Conservation (phyloP, 1,284 basidiomycete species). For the Fomitiporia mediterranea region DNA sequence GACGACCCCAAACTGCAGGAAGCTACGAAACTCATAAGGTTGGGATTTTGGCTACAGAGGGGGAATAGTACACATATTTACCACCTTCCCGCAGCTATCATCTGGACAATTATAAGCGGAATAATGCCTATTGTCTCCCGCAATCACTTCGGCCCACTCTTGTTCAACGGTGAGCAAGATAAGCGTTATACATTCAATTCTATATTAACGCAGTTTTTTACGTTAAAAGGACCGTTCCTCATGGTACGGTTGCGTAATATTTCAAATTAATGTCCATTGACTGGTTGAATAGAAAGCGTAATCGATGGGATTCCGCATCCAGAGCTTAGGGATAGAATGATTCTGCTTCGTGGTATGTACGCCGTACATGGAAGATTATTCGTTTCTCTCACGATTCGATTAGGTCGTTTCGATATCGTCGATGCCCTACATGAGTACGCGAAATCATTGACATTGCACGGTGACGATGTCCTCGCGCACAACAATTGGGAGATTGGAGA, state of each 20-base stretch:
- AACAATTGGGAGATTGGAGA: slow-evolving; percentile 86
- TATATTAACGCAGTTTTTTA: not conserved
- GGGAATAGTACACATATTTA: not conserved
- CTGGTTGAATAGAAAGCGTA: slow-evolving; percentile 60
- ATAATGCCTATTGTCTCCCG: slow-evolving; percentile 81
- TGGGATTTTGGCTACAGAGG: slow-evolving; percentile 26
- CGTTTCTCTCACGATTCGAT: not conserved
- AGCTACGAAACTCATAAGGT: slow-evolving; percentile 80
- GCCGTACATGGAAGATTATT: not conserved
- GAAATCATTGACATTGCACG: slow-evolving; percentile 67
- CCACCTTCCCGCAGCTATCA: slow-evolving; percentile 56
- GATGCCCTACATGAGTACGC: slow-evolving; percentile 73
- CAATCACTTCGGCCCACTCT: slow-evolving; percentile 80
- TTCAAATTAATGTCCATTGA: slow-evolving; percentile 4
- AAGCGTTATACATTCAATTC: not conserved
- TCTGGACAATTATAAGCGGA: slow-evolving; percentile 79
- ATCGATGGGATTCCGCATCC: slow-evolving; percentile 87
- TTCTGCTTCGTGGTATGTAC: slow-evolving; percentile 68
- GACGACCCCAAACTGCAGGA: slow-evolving; percentile 69
- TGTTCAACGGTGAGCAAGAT: slow-evolving; percentile 61
- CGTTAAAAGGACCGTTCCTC: slow-evolving; percentile 66
- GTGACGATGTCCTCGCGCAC: slow-evolving; percentile 84
- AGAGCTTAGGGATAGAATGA: slow-evolving; percentile 84
- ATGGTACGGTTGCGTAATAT: slow-evolving; percentile 45
- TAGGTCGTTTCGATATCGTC: slow-evolving; percentile 72